Evolutionary conservation across 2,329 filamentous ascomycete species (phyloP), one percentile per base, ranked within the genome.

Genomic region (Ophiostoma pallidulum): DNA sequence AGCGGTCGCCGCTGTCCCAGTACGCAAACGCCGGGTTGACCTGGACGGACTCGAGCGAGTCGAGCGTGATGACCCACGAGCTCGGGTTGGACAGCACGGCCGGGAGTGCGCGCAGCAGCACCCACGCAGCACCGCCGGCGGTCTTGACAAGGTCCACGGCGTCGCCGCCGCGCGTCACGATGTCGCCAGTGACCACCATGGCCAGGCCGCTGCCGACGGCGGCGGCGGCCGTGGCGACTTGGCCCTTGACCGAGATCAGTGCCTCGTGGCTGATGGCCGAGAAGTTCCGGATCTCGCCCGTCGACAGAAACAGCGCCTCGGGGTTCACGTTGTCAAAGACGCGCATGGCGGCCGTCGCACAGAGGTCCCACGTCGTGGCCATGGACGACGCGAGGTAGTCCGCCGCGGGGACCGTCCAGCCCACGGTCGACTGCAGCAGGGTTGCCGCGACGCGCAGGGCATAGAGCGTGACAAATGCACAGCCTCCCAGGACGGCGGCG

Each of bases 211-310:
- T 54, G 18, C 67, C 69, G 1, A 73, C 45, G 5, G 63, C 57
- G 2, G 65, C 60, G 7, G 76, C 56, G 0, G 69, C 57, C 10
- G 62, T 56, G 4, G 61, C 59, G 26, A 82, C 62, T 28, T 76
- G 67, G 28, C 64, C 64, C 59, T 85, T 80, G 49, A 87, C 68
- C 4, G 70, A 64, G 35, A 78, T 67, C 29, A 89, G 66, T 8
- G 85, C 81, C 50, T 81, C 78, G 58, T 89, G 85, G 49, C 84
- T 88, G 55, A 85, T 69, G 38, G 84, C 80, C 0, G 85, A 90
- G 57, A 90, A 90, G 57, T 82, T 80, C 43, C 83, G 83, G 47
- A 89, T 77, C 58, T 89, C 84, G 2, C 77, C 69, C 4, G 64
- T 59, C 1, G 73, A 70, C 19, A 75, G 67, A 45, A 73, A 63